phyloP scores from a whole-genome alignment of 805 yeast genomes.

The Yamadazyma tumulicola region DNA sequence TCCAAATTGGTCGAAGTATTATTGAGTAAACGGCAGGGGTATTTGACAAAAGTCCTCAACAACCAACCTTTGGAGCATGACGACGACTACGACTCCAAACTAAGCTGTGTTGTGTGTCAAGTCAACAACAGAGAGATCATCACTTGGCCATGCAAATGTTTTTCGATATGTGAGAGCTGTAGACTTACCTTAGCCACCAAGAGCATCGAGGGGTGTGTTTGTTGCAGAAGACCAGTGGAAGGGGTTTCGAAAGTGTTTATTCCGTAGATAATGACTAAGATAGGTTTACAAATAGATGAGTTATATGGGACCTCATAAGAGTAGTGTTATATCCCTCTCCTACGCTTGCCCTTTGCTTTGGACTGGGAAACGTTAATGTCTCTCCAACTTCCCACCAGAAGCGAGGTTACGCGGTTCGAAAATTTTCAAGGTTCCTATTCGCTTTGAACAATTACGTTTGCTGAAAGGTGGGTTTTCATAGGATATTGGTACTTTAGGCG shows the following conservation, averaged over 20 bases:
- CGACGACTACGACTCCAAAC: conserved; percentile 18
- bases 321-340: too few species aligned
- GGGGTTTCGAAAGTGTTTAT: conserved; percentile 59
- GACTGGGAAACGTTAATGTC: too few species aligned
- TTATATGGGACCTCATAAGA: too few species aligned
- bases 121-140: conserved; percentile 69
- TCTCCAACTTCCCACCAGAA: too few species aligned
- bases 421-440: too few species aligned
- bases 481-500: too few species aligned
- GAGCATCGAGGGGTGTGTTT: conserved; percentile 76
- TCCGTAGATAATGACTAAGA: conserved; percentile 38
- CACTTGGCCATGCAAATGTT: conserved; percentile 91
- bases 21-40: conserved; percentile 12
- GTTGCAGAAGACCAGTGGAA: conserved; percentile 74
- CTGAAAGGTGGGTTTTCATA: too few species aligned
- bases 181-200: conserved; percentile 68
- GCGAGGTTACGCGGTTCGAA: too few species aligned
- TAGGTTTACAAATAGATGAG: too few species aligned
- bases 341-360: too few species aligned
- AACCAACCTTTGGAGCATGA: conserved; percentile 15
- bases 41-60: conserved; percentile 4
- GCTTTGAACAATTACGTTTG: too few species aligned
- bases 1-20: conserved; percentile 21
- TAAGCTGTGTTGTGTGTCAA: conserved; percentile 80
- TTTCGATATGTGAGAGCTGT: conserved; percentile 84